These are phyloP conservation scores for Ramalina intermedia DNA, from an alignment of 495 filamentous ascomycete genomes.

Conservation along the genomic window DNA sequence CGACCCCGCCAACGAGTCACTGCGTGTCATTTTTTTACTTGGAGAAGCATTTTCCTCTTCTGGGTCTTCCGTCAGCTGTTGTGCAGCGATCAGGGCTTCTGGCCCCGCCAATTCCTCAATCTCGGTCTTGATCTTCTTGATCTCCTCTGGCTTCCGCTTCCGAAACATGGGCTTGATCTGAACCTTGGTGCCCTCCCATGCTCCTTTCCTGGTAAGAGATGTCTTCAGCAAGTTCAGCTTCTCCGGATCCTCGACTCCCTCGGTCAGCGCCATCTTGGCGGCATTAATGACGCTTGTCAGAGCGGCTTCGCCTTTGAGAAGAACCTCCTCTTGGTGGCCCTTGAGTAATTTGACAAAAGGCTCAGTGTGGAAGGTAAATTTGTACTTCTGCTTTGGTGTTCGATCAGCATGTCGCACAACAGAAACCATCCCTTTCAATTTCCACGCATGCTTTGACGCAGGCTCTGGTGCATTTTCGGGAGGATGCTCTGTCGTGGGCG, in stretches of 20 bases:
- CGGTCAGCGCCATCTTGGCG: conserved; percentile 59
- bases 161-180: conserved; percentile 99
- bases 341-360: conserved; percentile 89
- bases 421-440: conserved; percentile 94
- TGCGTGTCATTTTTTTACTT: conserved; percentile 38
- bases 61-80: conserved; percentile 7
- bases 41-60: background rate
- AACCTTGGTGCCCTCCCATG: conserved; percentile 91
- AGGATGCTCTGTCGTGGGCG: conserved; percentile 14
- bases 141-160: conserved; percentile 53
- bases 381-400: conserved; percentile 97
- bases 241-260: conserved; percentile 66
- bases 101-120: conserved; percentile 14
- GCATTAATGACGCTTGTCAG: conserved; percentile 79
- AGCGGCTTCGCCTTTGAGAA: conserved; percentile 82
- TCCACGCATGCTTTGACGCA: conserved; percentile 91
- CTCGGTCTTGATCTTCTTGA: conserved; percentile 12
- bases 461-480: conserved; percentile 46
- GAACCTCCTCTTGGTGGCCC: conserved; percentile 90
- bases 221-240: conserved; percentile 76
- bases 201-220: conserved; percentile 78
- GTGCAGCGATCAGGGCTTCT: background rate
- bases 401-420: conserved; percentile 93
- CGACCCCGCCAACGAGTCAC: conserved; percentile 71
- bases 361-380: conserved; percentile 94